Conservation (phyloP, 495 filamentous ascomycete species). For the Parmelia sp. region DNA sequence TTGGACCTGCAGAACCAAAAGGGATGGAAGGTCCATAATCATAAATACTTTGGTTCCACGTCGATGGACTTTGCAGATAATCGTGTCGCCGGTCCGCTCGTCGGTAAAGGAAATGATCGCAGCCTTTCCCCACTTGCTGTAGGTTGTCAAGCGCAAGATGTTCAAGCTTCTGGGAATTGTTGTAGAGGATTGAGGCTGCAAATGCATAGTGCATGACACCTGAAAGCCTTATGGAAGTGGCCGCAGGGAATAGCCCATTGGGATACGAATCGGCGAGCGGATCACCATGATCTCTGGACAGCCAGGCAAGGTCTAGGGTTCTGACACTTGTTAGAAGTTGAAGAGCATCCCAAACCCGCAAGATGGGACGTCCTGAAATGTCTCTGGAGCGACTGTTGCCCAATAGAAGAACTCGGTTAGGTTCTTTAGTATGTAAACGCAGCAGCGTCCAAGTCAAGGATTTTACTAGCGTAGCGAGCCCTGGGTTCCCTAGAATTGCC, state of each 20-base stretch:
- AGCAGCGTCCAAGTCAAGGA: slow-evolving; percentile 4
- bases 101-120: slow-evolving; percentile 3
- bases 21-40: background rate
- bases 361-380: background rate
- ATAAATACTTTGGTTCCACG: background rate
- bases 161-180: background rate
- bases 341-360: background rate
- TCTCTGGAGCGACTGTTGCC: background rate
- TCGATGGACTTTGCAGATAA: background rate
- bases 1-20: background rate
- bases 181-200: background rate
- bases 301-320: slow-evolving; percentile 1
- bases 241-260: background rate
- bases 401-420: background rate
- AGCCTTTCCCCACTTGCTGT: slow-evolving; percentile 1
- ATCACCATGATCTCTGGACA: slow-evolving; percentile 2
- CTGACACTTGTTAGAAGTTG: background rate
- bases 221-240: background rate
- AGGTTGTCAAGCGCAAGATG: background rate
- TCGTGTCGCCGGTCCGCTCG: background rate
- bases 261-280: background rate
- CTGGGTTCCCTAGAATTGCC: background rate
- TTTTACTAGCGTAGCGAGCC: background rate
- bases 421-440: background rate
- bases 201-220: slow-evolving; percentile 1